Conservation (phyloP, 106 monocot genomes). For the Acorus calamus region DNA sequence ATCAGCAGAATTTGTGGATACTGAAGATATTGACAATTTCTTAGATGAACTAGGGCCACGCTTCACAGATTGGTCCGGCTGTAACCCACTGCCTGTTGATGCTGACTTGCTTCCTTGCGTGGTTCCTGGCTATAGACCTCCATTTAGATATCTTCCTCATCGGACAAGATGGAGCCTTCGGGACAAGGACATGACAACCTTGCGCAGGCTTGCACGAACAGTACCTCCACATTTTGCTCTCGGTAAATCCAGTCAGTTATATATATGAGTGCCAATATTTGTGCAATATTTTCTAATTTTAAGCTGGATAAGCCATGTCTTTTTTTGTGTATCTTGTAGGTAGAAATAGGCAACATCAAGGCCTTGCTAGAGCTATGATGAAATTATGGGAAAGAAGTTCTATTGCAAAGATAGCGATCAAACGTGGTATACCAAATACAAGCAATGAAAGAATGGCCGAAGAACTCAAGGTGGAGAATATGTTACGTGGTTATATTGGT, state of each 20-base stretch:
- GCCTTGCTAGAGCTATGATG: slow-evolving; percentile 76
- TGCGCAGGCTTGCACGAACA: slow-evolving; percentile 69
- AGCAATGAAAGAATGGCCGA: slow-evolving; percentile 90
- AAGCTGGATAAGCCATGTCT: background rate
- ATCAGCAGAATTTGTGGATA: slow-evolving; percentile 14
- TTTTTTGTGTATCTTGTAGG: slow-evolving; percentile 28
- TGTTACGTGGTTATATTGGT: slow-evolving; percentile 4
- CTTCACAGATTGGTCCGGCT: slow-evolving; percentile 76
- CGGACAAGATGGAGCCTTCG: slow-evolving; percentile 37
- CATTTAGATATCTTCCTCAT: slow-evolving; percentile 73
- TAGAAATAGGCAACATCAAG: slow-evolving; percentile 84
- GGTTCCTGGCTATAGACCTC: slow-evolving; percentile 66
- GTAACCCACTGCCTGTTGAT: slow-evolving; percentile 79
- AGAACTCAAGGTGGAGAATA: slow-evolving; percentile 68
- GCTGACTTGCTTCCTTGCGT: slow-evolving; percentile 78
- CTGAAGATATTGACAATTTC: slow-evolving; percentile 46
- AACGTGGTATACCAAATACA: slow-evolving; percentile 82
- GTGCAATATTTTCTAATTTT: background rate
- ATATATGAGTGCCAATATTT: background rate
- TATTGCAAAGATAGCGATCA: slow-evolving; percentile 92
- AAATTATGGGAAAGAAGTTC: slow-evolving; percentile 94
- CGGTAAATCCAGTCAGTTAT: slow-evolving; percentile 28
- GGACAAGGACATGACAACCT: slow-evolving; percentile 63
- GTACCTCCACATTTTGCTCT: slow-evolving; percentile 93
- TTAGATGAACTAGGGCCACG: slow-evolving; percentile 81